A percentile compares a stretch with the other conserved stretches of the same genome.
Evolutionary conservation across 2,329 filamentous ascomycete genomes (phyloP).

Genomic region (Aspergillus jensenii): DNA sequence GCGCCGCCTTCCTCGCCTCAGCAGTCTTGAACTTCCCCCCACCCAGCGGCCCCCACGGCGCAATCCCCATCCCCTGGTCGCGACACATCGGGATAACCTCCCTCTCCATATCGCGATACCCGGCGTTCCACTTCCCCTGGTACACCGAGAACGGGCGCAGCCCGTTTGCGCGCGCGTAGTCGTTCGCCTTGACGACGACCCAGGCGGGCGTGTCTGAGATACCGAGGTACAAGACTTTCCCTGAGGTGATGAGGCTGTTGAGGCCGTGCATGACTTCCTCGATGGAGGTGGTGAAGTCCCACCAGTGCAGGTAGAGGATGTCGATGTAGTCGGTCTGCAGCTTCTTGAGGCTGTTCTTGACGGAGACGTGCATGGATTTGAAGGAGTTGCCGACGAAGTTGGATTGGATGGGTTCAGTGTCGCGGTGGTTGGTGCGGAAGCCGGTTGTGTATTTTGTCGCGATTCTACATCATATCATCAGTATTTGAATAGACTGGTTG

Average conservation of each 20-base stretch:
- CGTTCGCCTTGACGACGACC: constrained; percentile 16
- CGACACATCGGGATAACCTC: constrained; percentile 14
- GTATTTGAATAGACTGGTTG: background rate
- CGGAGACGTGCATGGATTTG: constrained; percentile 12
- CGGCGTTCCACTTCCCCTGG: constrained; percentile 12
- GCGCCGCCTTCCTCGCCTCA: background rate
- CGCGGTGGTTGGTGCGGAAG: constrained; percentile 40
- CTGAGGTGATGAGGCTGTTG: constrained; percentile 9
- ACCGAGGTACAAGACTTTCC: constrained; percentile 14
- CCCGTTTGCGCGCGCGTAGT: constrained; percentile 12
- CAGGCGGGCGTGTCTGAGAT: constrained; percentile 12
- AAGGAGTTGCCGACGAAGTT: constrained; percentile 19
- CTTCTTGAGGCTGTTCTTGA: constrained; percentile 8
- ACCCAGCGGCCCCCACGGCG: constrained; percentile 9
- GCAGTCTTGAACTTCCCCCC: constrained; percentile 6
- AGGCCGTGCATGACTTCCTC: constrained; percentile 16
- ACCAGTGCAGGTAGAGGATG: constrained; percentile 17
- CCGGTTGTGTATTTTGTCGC: constrained; percentile 20
- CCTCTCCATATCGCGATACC: constrained; percentile 8
- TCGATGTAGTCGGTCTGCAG: constrained; percentile 17
- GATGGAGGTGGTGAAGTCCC: constrained; percentile 16
- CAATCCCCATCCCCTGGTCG: constrained; percentile 16
- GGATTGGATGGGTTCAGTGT: constrained; percentile 30
- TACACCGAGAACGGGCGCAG: constrained; percentile 11
- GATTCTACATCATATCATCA: background rate